Conservation (phyloP, 2,329 filamentous ascomycete species). For the Paecilomyces variotii region DNA sequence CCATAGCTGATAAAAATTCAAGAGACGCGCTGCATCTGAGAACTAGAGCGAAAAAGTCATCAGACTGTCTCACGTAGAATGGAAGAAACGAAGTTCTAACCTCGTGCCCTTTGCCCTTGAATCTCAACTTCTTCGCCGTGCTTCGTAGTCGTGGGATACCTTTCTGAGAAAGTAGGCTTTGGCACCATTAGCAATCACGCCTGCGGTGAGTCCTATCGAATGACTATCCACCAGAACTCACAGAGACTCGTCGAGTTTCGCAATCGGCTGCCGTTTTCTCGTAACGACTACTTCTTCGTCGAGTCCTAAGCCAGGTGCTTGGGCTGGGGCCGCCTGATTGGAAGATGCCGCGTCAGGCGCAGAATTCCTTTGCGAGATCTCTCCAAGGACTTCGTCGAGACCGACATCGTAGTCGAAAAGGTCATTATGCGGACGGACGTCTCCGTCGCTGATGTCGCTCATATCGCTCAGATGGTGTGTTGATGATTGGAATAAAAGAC, state of each 20-base stretch:
- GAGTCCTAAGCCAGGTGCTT: constrained; percentile 58
- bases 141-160: constrained; percentile 77
- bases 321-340: constrained; percentile 26
- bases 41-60: constrained; percentile 47
- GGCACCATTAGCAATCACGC: constrained; percentile 1
- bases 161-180: constrained; percentile 67
- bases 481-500: background rate
- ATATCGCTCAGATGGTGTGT: background rate
- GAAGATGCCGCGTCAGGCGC: constrained; percentile 7
- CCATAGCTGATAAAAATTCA: constrained; percentile 93
- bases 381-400: constrained; percentile 42
- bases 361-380: constrained; percentile 18
- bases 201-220: background rate
- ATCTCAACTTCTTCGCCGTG: constrained; percentile 61
- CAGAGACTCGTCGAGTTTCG: constrained; percentile 81
- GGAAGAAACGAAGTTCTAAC: constrained; percentile 34
- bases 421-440: constrained; percentile 44
- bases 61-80: background rate
- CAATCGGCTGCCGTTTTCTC: constrained; percentile 66
- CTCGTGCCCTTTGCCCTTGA: constrained; percentile 93
- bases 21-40: constrained; percentile 68
- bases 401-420: constrained; percentile 69
- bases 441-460: background rate
- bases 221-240: constrained; percentile 25
- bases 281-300: constrained; percentile 79